These are phyloP conservation scores for Durio zibethinus DNA, from an alignment of 345 rosid genomes.

Conservation along the genomic window DNA sequence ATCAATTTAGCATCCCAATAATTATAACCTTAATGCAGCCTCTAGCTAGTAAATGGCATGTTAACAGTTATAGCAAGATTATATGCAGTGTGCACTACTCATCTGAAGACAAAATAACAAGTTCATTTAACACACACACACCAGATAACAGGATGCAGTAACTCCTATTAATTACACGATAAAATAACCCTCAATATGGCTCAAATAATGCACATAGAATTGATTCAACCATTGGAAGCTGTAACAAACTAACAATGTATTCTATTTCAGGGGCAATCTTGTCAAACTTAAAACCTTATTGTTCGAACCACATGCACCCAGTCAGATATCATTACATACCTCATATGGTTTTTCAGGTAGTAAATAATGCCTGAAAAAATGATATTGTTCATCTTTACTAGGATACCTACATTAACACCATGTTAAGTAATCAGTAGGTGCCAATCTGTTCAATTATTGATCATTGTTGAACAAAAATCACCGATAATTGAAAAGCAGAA, in stretches of 20 bases:
- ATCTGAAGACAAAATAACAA: neutral
- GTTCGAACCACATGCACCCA: neutral
- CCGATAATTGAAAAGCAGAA: neutral
- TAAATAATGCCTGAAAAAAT: slow-evolving; percentile 85
- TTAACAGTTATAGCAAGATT: neutral
- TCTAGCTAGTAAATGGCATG: neutral
- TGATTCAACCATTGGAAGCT: neutral
- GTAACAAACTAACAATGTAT: neutral
- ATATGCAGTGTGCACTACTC: neutral
- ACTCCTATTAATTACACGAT: neutral
- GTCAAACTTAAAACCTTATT: neutral
- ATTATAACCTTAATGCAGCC: neutral
- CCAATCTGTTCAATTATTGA: neutral
- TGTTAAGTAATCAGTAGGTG: slow-evolving; percentile 12
- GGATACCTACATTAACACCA: slow-evolving; percentile 59
- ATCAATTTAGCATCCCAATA: neutral
- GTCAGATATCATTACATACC: slow-evolving; percentile 50
- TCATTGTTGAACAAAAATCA: neutral
- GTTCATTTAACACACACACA: neutral
- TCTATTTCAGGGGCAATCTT: neutral
- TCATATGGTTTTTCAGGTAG: slow-evolving; percentile 62
- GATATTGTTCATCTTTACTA: slow-evolving; percentile 71
- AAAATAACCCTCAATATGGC: neutral
- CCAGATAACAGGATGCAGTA: neutral
- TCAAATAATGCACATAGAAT: neutral